Conservation (phyloP, 2,329 filamentous ascomycete species). For the Cladophialophora chaetospira region DNA sequence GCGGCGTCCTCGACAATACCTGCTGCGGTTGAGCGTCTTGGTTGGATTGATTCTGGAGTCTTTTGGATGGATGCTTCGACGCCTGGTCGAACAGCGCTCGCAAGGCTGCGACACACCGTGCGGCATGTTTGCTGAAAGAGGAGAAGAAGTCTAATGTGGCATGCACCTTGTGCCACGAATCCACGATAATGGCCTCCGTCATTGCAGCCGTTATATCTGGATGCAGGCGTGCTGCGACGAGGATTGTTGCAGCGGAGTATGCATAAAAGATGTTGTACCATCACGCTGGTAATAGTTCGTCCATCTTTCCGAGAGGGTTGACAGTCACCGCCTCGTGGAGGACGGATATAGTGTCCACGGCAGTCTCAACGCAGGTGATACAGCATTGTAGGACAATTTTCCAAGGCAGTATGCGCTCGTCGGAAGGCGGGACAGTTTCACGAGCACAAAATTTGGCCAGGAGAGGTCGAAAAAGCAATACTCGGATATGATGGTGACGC, state of each 20-base stretch:
- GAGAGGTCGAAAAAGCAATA: constrained; percentile 17
- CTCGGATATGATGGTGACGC: constrained; percentile 7
- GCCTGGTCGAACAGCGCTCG: no score
- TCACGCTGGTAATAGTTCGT: constrained; percentile 40
- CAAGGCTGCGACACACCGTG: not conserved
- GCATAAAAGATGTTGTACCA: constrained; percentile 43
- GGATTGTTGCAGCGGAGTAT: constrained; percentile 40
- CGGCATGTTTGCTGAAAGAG: not conserved
- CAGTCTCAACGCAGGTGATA: constrained; percentile 39
- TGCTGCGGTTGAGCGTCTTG: no score
- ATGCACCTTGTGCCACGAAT: not conserved
- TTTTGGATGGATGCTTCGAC: no score
- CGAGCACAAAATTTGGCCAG: constrained; percentile 7
- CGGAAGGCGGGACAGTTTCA: not conserved
- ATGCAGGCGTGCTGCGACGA: constrained; percentile 37
- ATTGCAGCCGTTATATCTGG: constrained; percentile 1
- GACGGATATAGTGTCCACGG: constrained; percentile 39
- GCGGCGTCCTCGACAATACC: no score
- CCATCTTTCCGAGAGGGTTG: not conserved
- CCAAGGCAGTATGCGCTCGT: not conserved
- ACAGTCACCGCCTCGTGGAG: constrained; percentile 31
- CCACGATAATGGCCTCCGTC: not conserved
- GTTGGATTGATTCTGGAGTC: no score
- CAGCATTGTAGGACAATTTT: constrained; percentile 33
- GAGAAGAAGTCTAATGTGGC: not conserved